These are phyloP conservation scores for Saturnispora sanitii DNA, from an alignment of 805 yeast species.

Conservation along the genomic window DNA sequence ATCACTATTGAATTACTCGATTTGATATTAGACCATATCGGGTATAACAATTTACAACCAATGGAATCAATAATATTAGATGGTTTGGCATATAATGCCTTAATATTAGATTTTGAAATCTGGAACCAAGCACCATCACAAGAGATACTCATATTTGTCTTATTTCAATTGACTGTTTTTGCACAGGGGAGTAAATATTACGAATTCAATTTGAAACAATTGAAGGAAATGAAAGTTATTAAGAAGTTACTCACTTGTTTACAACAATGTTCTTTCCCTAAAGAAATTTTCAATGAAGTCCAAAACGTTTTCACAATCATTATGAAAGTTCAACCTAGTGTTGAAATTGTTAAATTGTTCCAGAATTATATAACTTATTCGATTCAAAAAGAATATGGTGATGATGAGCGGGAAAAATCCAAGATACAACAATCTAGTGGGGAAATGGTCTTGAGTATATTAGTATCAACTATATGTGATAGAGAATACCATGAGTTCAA, in stretches of 20 bases:
- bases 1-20: slow-evolving; percentile 38
- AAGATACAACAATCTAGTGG: slow-evolving; percentile 24
- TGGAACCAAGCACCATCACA: slow-evolving; percentile 34
- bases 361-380: slow-evolving; percentile 44
- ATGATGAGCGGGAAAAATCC: slow-evolving; percentile 11
- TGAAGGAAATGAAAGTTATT: slow-evolving; percentile 40
- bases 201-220: slow-evolving; percentile 40
- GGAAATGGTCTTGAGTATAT: slow-evolving; percentile 27
- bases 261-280: slow-evolving; percentile 32
- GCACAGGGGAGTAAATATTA: slow-evolving; percentile 42
- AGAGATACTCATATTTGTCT: slow-evolving; percentile 41
- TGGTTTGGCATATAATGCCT: slow-evolving; percentile 42
- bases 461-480: slow-evolving; percentile 34
- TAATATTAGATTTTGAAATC: slow-evolving; percentile 55
- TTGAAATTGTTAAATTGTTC: slow-evolving; percentile 44
- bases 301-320: slow-evolving; percentile 32
- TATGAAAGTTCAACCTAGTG: slow-evolving; percentile 39
- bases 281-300: slow-evolving; percentile 29
- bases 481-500: slow-evolving; percentile 8
- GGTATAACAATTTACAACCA: slow-evolving; percentile 43
- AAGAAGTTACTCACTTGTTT: slow-evolving; percentile 40
- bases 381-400: slow-evolving; percentile 23
- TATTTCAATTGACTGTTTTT: slow-evolving; percentile 51
- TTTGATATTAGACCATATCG: slow-evolving; percentile 41
- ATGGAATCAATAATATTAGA: slow-evolving; percentile 49